A percentile compares a stretch with the other conserved stretches of the same genome.
These are phyloP conservation scores for Stagonosporopsis cucurbitacearum DNA, from an alignment of 2,329 filamentous ascomycete species.

Conservation along the genomic window DNA sequence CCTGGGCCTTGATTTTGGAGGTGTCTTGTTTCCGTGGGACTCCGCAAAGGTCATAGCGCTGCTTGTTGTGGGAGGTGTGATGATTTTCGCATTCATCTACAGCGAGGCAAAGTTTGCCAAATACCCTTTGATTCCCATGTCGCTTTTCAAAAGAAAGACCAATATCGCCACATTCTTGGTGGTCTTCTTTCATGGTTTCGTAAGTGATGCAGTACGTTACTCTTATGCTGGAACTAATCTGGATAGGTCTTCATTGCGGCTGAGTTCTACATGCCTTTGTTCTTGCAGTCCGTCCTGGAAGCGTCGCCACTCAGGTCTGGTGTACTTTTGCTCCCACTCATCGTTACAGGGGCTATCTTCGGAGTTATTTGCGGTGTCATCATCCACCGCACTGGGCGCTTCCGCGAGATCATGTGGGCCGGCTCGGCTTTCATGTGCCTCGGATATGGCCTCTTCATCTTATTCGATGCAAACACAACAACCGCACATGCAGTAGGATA, in stretches of 20 bases:
- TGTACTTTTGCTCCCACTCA: slow-evolving; percentile 68
- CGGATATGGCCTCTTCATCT: slow-evolving; percentile 46
- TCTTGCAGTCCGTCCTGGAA: slow-evolving; percentile 71
- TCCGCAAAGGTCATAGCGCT: slow-evolving; percentile 63
- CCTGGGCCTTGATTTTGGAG: slow-evolving; percentile 62
- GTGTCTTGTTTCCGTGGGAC: slow-evolving; percentile 60
- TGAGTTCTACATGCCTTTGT: slow-evolving; percentile 76
- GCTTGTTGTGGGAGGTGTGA: slow-evolving; percentile 58
- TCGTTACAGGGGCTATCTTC: slow-evolving; percentile 51
- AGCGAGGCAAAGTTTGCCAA: slow-evolving; percentile 69
- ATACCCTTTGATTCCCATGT: slow-evolving; percentile 72
- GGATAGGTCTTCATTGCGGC: slow-evolving; percentile 55
- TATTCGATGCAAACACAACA: slow-evolving; percentile 36
- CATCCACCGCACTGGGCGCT: slow-evolving; percentile 55
- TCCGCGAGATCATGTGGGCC: slow-evolving; percentile 48
- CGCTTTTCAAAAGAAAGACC: slow-evolving; percentile 63
- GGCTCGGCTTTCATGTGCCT: slow-evolving; percentile 42
- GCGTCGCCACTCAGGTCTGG: slow-evolving; percentile 67
- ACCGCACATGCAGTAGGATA: slow-evolving; percentile 53
- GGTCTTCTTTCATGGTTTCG: slow-evolving; percentile 57
- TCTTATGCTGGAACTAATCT: neutral
- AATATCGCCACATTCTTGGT: slow-evolving; percentile 64
- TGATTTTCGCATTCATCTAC: slow-evolving; percentile 62
- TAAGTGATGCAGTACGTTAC: slow-evolving; percentile 25
- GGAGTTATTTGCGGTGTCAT: slow-evolving; percentile 57